A percentile compares a stretch with the other conserved stretches of the same genome.
phyloP scores from a whole-genome alignment of 805 yeast species.

The Kodamaea jinghongensis region DNA sequence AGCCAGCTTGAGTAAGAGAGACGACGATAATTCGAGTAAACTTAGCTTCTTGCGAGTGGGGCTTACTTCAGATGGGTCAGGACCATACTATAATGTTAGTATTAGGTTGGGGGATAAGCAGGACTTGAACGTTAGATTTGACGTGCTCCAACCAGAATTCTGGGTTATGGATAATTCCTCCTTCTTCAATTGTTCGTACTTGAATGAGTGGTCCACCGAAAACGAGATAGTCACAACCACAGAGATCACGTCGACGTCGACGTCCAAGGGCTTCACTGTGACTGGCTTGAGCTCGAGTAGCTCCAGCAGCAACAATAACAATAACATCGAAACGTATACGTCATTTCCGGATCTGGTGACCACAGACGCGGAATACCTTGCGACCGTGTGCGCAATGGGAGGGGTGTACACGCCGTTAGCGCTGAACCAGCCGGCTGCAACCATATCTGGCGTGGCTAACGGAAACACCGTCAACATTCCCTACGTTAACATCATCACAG shows the following conservation, averaged over 20 bases:
- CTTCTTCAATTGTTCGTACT: conserved; percentile 23
- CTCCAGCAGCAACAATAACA: not conserved
- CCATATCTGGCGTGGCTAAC: conserved; percentile 12
- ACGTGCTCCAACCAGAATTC: conserved; percentile 35
- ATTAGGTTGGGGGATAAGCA: conserved; percentile 12
- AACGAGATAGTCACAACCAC: not conserved
- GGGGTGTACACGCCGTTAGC: conserved; percentile 21
- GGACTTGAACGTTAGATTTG: conserved; percentile 24
- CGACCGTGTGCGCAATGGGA: conserved; percentile 25
- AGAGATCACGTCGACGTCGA: not conserved
- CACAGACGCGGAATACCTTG: conserved; percentile 20
- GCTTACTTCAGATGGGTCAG: conserved; percentile 6
- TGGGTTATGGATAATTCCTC: conserved; percentile 34
- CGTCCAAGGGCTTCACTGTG: not conserved
- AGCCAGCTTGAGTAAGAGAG: too few relatives aligned
- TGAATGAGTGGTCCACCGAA: conserved; percentile 15
- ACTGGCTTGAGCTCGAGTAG: not conserved
- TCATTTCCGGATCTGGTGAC: conserved; percentile 16
- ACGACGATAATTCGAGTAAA: too few relatives aligned
- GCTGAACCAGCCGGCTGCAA: conserved; percentile 8
- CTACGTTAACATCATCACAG: conserved; percentile 25
- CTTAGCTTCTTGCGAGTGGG: not conserved
- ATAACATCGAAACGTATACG: not conserved
- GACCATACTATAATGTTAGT: conserved; percentile 17
- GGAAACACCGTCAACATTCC: conserved; percentile 22